Evolutionary conservation across 148 eudicot genomes (phyloP).

Genomic region (Rhododendron williamsianum): DNA sequence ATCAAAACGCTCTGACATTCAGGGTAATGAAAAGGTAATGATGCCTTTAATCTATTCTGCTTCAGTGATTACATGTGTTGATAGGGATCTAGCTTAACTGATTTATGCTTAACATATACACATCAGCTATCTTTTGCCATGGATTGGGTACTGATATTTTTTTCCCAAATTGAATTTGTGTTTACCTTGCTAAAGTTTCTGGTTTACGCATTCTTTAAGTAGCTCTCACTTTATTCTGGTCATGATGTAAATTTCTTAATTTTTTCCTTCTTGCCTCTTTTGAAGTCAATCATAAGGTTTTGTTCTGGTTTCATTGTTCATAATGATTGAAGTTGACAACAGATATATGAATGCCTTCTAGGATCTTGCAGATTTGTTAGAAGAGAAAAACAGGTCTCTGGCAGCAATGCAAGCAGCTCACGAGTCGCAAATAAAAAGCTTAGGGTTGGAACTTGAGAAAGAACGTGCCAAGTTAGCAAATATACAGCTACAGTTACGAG

Average conservation of each 20-base stretch:
- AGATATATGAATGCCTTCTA: slow-evolving; percentile 49
- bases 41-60: slow-evolving; percentile 8
- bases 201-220: not conserved
- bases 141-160: not conserved
- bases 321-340: slow-evolving; percentile 35
- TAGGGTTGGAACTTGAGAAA: slow-evolving; percentile 51
- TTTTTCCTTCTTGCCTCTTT: not conserved
- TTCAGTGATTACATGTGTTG: not conserved
- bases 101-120: not conserved
- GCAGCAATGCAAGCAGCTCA: slow-evolving; percentile 53
- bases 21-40: slow-evolving; percentile 61
- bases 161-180: not conserved
- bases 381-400: slow-evolving; percentile 67
- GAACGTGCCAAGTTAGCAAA: slow-evolving; percentile 48
- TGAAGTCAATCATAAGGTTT: not conserved
- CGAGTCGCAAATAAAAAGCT: slow-evolving; percentile 54
- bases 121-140: not conserved
- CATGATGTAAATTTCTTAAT: not conserved
- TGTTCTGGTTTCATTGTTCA: slow-evolving; percentile 1
- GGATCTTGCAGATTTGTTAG: slow-evolving; percentile 82
- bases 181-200: not conserved
- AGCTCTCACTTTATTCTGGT: not conserved
- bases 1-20: slow-evolving; percentile 19
- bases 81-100: not conserved
- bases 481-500: slow-evolving; percentile 54